Evolutionary conservation across 2,329 filamentous ascomycete genomes (phyloP).

Genomic region (Fusarium chuoi): DNA sequence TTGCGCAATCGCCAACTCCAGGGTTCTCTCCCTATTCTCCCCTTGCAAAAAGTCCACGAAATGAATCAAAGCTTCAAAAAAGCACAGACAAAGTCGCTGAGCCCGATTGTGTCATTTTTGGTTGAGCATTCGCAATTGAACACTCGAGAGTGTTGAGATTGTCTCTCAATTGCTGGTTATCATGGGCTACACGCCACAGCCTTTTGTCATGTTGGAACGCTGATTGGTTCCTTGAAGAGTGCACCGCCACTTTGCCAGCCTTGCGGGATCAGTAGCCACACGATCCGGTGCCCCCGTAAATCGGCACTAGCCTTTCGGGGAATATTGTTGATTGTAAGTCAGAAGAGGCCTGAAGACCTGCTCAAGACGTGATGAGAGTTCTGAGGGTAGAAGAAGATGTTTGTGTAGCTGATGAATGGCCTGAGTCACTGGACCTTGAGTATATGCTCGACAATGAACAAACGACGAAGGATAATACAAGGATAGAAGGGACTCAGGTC

Average conservation of each 20-base stretch:
- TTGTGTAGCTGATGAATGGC: fast-evolving
- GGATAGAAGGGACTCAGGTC: neutral
- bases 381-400: no score
- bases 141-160: neutral
- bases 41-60: neutral
- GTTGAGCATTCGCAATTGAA: constrained; percentile 18
- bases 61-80: neutral
- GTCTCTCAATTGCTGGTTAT: neutral
- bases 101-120: constrained; percentile 29
- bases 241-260: constrained; percentile 13
- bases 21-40: constrained; percentile 5
- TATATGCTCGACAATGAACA: fast-evolving
- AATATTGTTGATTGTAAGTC: constrained; percentile 25
- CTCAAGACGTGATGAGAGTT: neutral
- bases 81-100: neutral
- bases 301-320: constrained; percentile 23
- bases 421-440: neutral
- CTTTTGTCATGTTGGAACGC: neutral
- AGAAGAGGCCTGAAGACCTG: neutral
- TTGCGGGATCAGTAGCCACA: constrained; percentile 7
- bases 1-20: constrained; percentile 22
- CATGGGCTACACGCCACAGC: neutral
- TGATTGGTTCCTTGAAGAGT: neutral
- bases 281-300: neutral
- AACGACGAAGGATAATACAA: neutral